Conservation (phyloP, 495 filamentous ascomycete genomes). For the Penicillium robsamsonii region DNA sequence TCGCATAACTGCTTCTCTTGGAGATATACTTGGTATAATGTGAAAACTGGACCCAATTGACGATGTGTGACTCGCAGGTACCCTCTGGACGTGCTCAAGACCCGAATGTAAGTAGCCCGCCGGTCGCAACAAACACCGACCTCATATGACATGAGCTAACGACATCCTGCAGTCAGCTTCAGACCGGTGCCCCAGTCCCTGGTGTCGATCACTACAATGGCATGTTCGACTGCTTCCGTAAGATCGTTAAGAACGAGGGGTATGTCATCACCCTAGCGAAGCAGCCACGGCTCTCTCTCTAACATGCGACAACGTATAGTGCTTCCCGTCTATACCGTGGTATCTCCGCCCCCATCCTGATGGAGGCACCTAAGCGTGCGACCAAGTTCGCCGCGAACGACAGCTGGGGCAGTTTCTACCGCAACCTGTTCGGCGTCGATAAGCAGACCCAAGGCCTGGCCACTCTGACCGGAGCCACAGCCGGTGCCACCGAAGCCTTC, state of each 20-base stretch:
- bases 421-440: conserved; percentile 70
- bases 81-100: conserved; percentile 97
- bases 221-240: conserved; percentile 96
- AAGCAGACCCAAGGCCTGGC: conserved; percentile 91
- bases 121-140: conserved; percentile 18
- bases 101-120: conserved; percentile 71
- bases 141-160: conserved; percentile 14
- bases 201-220: conserved; percentile 86
- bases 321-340: conserved; percentile 90
- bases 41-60: conserved; percentile 12
- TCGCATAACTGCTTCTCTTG: neutral
- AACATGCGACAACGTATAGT: conserved; percentile 39
- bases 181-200: conserved; percentile 59
- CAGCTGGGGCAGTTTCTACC: conserved; percentile 92
- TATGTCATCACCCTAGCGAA: conserved; percentile 37
- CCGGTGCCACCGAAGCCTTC: conserved; percentile 93
- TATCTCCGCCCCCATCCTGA: conserved; percentile 92
- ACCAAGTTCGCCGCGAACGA: conserved; percentile 99
- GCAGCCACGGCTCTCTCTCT: conserved; percentile 5
- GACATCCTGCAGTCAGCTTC: conserved; percentile 65
- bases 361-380: conserved; percentile 98
- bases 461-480: conserved; percentile 86
- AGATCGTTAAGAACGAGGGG: conserved; percentile 95
- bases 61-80: conserved; percentile 62
- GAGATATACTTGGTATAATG: neutral